Base-by-base conservation (phyloP, 176 grass and related monocot species). In the Aegilops longissima region DNA sequence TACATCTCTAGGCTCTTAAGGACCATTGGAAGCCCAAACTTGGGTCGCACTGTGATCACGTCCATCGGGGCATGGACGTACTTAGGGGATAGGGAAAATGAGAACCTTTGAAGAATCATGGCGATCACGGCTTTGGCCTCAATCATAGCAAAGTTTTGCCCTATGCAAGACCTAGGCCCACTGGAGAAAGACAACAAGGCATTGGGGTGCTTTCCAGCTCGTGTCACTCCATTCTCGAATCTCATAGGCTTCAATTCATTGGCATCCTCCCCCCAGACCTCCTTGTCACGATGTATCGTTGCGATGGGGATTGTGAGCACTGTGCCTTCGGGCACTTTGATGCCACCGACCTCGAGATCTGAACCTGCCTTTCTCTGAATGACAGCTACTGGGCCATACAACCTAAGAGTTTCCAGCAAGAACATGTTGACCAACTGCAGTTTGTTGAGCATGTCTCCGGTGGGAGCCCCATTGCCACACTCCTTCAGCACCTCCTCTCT, bases 141-240 rank as follows among this genome's bases (percentile, higher is more conserved):
- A 2, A 90, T 52, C 85, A 90, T 82, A 0, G 88, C 88, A 30
- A 93, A 93, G 44, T 86, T 93, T 61, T 93, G 88, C 1, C 92
- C 86, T 2, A 93, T 83, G 79, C 92, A 93, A 0, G 65, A 80
- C 58, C 92, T 87, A 1, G 88, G 88, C 3, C 86, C 92, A 0
- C 70, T 69, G 0, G 88, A 87, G 70, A 93, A 93, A 0, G 92
- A 79, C 2, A 90, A 51, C 25, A 90, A 21, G 0, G 88, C 81
- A 16, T 81, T 90, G 9, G 91, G 82, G 52, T 88, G 76, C n/a
- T 90, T 85, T 0, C 84, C 68, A 0, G 91, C 87, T 34, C 66
- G 87, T 8, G 42, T 39, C 14, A 90, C 66, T 5, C 91, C 88
- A 9, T 90, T 80, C 65, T 84, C 77, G 8, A 93, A 90, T 61